phyloP scores from a whole-genome alignment of 2,329 filamentous ascomycete species.

The Pseudogymnoascus sp. region DNA sequence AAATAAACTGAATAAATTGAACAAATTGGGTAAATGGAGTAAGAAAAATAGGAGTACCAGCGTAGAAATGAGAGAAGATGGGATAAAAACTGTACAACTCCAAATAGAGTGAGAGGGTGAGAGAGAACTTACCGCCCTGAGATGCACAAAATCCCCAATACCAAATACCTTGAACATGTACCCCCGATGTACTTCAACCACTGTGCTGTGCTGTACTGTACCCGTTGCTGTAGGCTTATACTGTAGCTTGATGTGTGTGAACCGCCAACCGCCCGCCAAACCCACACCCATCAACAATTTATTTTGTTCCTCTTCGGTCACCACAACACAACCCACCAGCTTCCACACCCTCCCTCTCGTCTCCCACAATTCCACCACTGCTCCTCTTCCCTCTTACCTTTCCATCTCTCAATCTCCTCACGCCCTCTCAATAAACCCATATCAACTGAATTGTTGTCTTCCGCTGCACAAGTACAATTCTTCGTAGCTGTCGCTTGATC shows the following conservation, averaged over 20 bases:
- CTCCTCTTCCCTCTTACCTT: not conserved
- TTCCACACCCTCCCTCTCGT: conserved; percentile 16
- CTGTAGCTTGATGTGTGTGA: not conserved
- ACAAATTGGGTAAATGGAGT: not conserved
- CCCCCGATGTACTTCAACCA: not conserved
- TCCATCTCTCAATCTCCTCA: not conserved
- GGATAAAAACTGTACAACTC: not conserved
- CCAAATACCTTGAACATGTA: not conserved
- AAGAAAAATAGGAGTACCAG: not conserved
- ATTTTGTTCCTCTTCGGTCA: conserved; percentile 20
- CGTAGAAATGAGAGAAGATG: not conserved
- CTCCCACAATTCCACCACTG: not conserved
- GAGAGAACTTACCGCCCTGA: not conserved
- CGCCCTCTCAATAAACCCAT: conserved; percentile 6
- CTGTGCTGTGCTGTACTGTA: not conserved
- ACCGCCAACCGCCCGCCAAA: conserved; percentile 5
- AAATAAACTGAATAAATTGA: not conserved
- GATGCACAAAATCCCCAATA: not conserved
- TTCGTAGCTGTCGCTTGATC: conserved; percentile 4
- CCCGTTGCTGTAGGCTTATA: not conserved
- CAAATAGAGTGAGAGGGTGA: not conserved
- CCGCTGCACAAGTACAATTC: conserved; percentile 1
- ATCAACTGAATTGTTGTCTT: not conserved
- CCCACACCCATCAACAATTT: conserved; percentile 18
- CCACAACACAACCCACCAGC: conserved; percentile 18